Conservation (phyloP, 2,329 filamentous ascomycete species). For the Beauveria bassiana region DNA sequence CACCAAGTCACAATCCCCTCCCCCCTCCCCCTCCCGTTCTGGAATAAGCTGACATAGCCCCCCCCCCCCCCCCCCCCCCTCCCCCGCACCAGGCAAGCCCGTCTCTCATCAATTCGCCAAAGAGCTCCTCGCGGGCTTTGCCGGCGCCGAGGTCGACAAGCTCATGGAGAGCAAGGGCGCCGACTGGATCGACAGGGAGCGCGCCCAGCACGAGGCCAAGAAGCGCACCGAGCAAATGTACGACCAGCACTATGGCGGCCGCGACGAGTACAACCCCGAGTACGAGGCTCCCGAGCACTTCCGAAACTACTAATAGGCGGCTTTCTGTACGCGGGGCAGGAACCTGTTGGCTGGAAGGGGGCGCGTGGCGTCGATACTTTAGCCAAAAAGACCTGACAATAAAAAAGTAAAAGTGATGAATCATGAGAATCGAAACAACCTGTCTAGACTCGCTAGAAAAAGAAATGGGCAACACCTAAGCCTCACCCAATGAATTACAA, state of each 20-base stretch:
- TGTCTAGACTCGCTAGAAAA: too few relatives aligned
- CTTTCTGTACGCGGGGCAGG: too few relatives aligned
- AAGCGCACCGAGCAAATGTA: constrained; percentile 53
- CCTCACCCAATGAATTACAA: too few relatives aligned
- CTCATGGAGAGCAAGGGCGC: constrained; percentile 65
- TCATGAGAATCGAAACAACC: too few relatives aligned
- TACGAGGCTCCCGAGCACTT: constrained; percentile 4
- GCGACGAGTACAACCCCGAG: constrained; percentile 46
- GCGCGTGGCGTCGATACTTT: too few relatives aligned
- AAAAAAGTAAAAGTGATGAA: neutral
- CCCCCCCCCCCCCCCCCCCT: too few relatives aligned
- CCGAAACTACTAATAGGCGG: neutral
- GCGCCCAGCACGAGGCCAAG: constrained; percentile 51
- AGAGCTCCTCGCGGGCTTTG: constrained; percentile 65
- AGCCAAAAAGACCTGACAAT: neutral
- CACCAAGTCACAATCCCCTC: neutral
- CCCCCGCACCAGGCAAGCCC: constrained; percentile 30
- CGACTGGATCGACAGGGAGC: constrained; percentile 49
- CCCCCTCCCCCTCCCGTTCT: too few relatives aligned
- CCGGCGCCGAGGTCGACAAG: constrained; percentile 68
- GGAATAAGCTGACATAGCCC: too few relatives aligned
- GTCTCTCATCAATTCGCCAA: constrained; percentile 71
- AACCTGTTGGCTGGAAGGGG: too few relatives aligned
- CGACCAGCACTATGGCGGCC: constrained; percentile 50
- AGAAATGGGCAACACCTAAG: too few relatives aligned